A percentile compares a stretch with the other conserved stretches of the same genome.
These are phyloP conservation scores for Helicocarpus griseus DNA, from an alignment of 2,329 filamentous ascomycete genomes.

Conservation along the genomic window DNA sequence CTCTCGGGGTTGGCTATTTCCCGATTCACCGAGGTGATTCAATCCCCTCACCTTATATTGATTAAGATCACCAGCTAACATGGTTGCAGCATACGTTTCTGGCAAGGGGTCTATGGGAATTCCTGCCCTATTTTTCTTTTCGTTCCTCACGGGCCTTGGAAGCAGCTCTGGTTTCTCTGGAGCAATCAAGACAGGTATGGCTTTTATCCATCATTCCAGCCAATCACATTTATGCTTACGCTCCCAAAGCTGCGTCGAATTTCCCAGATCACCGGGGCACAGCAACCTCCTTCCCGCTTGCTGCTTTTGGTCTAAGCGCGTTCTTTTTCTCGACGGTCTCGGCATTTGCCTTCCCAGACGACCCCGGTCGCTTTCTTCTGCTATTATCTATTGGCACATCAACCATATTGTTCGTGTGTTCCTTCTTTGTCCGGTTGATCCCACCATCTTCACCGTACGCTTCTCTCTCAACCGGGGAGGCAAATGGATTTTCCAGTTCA, in stretches of 20 bases:
- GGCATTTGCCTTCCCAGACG: conserved; percentile 66
- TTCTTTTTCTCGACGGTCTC: conserved; percentile 89
- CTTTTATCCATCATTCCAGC: neutral
- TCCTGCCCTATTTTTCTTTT: conserved; percentile 63
- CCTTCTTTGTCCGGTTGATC: conserved; percentile 76
- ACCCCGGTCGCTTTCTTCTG: conserved; percentile 71
- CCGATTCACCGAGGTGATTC: conserved; percentile 56
- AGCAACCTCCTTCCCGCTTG: conserved; percentile 84
- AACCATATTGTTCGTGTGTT: conserved; percentile 61
- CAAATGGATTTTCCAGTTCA: conserved; percentile 17
- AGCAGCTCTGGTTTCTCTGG: conserved; percentile 87
- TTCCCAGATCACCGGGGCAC: conserved; percentile 87
- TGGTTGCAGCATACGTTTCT: conserved; percentile 55
- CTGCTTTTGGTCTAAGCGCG: conserved; percentile 87
- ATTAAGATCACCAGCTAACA: neutral
- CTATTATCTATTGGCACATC: conserved; percentile 74
- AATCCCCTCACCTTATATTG: neutral
- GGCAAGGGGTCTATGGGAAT: conserved; percentile 51
- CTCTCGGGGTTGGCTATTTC: conserved; percentile 73
- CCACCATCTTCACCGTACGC: conserved; percentile 43
- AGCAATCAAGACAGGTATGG: conserved; percentile 62
- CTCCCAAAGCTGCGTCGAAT: conserved; percentile 63
- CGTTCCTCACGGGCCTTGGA: conserved; percentile 76
- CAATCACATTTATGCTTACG: neutral
- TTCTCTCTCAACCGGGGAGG: conserved; percentile 30